A percentile compares a stretch with the other conserved stretches of the same genome.
Conservation (phyloP, 1,139 yeast species). For the Pichia sp. region DNA sequence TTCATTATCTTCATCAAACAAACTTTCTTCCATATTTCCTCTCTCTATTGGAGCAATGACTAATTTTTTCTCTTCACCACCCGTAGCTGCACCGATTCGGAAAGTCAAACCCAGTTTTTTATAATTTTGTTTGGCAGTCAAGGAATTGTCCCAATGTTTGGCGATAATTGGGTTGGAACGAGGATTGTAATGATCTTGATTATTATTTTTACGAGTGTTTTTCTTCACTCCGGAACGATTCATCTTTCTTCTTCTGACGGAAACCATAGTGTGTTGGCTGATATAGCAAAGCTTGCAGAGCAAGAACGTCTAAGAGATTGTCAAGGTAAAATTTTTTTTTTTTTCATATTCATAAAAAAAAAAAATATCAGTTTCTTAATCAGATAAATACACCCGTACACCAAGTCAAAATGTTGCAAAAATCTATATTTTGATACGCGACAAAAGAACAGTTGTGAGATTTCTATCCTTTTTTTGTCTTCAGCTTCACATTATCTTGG, state of each 20-base stretch:
- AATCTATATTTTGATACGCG: too few relatives aligned
- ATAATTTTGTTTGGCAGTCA: conserved; percentile 80
- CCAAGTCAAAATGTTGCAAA: too few relatives aligned
- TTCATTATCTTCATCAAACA: conserved; percentile 22
- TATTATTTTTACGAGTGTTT: conserved; percentile 61
- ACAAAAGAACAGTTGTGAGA: too few relatives aligned
- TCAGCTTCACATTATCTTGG: too few relatives aligned
- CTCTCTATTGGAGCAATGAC: conserved; percentile 22
- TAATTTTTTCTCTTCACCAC: conserved; percentile 54
- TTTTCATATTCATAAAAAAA: too few relatives aligned
- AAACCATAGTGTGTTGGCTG: conserved; percentile 38
- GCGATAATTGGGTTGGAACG: conserved; percentile 75
- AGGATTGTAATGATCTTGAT: conserved; percentile 56
- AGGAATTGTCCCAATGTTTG: conserved; percentile 78
- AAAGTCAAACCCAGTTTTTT: conserved; percentile 67
- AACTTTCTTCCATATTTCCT: conserved; percentile 16
- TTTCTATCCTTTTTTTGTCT: too few relatives aligned
- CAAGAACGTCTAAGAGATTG: too few relatives aligned
- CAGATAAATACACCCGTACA: too few relatives aligned
- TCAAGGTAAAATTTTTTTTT: too few relatives aligned
- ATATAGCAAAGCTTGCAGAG: not conserved
- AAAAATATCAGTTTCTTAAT: too few relatives aligned
- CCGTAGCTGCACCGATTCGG: conserved; percentile 56
- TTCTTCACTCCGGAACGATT: conserved; percentile 62
- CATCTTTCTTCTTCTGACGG: conserved; percentile 85